A percentile compares a stretch with the other conserved stretches of the same genome.
Conservation (phyloP, 257 asterid genomes). For the Scutellaria galericulata region DNA sequence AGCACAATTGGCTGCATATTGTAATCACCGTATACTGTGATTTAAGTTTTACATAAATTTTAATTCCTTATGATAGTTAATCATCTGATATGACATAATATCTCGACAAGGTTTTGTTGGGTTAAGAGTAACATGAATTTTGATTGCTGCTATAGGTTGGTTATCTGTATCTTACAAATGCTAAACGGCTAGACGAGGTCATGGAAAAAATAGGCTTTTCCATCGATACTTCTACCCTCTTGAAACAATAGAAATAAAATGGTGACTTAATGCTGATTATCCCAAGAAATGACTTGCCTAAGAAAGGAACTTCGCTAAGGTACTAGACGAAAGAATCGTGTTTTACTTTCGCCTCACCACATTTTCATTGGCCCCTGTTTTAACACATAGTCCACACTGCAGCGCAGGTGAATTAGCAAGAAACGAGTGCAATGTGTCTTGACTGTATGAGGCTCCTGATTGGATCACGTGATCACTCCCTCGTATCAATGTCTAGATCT, state of each 20-base stretch:
- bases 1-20: neutral
- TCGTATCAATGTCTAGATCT: neutral
- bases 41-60: no score
- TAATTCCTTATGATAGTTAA: no score
- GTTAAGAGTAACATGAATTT: neutral
- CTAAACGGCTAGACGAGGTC: conserved; percentile 72
- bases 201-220: conserved; percentile 88
- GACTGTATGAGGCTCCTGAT: neutral
- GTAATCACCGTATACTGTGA: neutral
- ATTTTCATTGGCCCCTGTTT: neutral
- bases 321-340: neutral
- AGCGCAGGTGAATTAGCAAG: neutral
- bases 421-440: neutral
- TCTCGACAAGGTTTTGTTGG: neutral
- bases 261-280: conserved; percentile 27
- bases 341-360: conserved; percentile 3
- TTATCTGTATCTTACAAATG: conserved; percentile 83
- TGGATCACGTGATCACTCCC: conserved; percentile 15
- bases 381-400: neutral
- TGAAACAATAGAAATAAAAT: conserved; percentile 42
- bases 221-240: conserved; percentile 51
- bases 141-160: conserved; percentile 64
- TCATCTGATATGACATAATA: neutral
- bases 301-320: conserved; percentile 29
- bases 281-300: conserved; percentile 17